Percentiles rank a stretch among this genome's conserved stretches.
These are phyloP conservation scores for Metschnikowia continentalis DNA, from an alignment of 805 yeast genomes.

Conservation along the genomic window DNA sequence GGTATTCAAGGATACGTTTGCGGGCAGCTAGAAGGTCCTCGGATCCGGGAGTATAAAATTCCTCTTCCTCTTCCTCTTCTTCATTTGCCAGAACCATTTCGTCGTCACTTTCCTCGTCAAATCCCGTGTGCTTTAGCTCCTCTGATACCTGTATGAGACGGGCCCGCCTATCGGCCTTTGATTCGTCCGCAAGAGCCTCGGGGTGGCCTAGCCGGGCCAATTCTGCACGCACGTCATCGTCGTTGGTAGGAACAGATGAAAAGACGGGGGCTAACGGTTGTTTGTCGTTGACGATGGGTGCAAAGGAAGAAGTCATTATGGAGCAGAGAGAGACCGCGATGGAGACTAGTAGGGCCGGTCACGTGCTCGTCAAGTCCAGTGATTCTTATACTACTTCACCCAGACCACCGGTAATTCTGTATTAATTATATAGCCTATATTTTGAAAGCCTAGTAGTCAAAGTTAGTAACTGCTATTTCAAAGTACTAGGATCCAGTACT, in stretches of 20 bases:
- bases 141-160: slow-evolving; percentile 47
- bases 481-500: too few relatives aligned
- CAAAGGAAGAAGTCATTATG: slow-evolving; percentile 10
- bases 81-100: slow-evolving; percentile 24
- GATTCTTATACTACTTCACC: too few relatives aligned
- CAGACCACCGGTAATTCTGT: too few relatives aligned
- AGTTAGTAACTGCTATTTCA: too few relatives aligned
- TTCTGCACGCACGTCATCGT: slow-evolving; percentile 52
- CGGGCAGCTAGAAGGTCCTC: slow-evolving; percentile 51
- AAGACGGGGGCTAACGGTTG: background rate
- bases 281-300: slow-evolving; percentile 15
- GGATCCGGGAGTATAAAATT: slow-evolving; percentile 80
- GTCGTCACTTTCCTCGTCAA: slow-evolving; percentile 5
- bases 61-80: slow-evolving; percentile 67
- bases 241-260: slow-evolving; percentile 54
- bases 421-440: too few relatives aligned
- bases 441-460: too few relatives aligned
- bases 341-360: background rate
- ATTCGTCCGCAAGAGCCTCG: slow-evolving; percentile 55
- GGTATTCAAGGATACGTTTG: slow-evolving; percentile 44
- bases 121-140: slow-evolving; percentile 21
- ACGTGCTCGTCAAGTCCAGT: background rate
- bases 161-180: slow-evolving; percentile 53
- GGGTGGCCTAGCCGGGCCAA: slow-evolving; percentile 56
- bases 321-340: background rate